phyloP scores from a whole-genome alignment of 768 basidiomycete genomes.

The Auricularia auricula-judae region DNA sequence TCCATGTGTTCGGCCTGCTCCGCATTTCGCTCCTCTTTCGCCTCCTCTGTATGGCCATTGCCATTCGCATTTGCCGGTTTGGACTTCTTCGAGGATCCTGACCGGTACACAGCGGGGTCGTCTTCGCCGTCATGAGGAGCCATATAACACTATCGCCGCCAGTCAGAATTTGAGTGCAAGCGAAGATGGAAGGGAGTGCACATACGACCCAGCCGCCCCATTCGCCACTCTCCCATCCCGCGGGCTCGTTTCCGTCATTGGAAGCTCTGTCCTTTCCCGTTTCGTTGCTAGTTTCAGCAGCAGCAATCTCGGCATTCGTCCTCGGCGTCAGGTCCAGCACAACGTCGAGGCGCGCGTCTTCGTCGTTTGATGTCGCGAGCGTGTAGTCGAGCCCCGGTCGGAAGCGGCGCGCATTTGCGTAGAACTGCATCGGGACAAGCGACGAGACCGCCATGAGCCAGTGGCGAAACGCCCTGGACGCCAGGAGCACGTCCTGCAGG shows the following conservation, averaged over 20 bases:
- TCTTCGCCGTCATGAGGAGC: constrained; percentile 91
- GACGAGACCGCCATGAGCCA: constrained; percentile 71
- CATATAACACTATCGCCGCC: constrained; percentile 66
- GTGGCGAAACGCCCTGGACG: constrained; percentile 76
- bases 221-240: constrained; percentile 59
- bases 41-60: constrained; percentile 11
- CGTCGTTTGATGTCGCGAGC: constrained; percentile 77
- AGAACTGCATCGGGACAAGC: constrained; percentile 59
- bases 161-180: not conserved
- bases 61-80: constrained; percentile 11
- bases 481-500: constrained; percentile 69
- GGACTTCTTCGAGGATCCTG: constrained; percentile 30
- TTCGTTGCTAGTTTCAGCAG: not conserved
- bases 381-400: constrained; percentile 92
- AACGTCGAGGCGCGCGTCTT: constrained; percentile 73
- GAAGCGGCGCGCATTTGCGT: constrained; percentile 78
- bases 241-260: constrained; percentile 18
- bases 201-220: constrained; percentile 93
- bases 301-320: constrained; percentile 21
- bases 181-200: constrained; percentile 7
- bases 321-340: constrained; percentile 75
- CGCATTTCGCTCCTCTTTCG: constrained; percentile 12
- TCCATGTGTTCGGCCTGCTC: constrained; percentile 8
- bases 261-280: constrained; percentile 14
- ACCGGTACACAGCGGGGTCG: constrained; percentile 88